Evolutionary conservation across 2,329 filamentous ascomycete genomes (phyloP).

Genomic region (Huntiella bhutanensis): DNA sequence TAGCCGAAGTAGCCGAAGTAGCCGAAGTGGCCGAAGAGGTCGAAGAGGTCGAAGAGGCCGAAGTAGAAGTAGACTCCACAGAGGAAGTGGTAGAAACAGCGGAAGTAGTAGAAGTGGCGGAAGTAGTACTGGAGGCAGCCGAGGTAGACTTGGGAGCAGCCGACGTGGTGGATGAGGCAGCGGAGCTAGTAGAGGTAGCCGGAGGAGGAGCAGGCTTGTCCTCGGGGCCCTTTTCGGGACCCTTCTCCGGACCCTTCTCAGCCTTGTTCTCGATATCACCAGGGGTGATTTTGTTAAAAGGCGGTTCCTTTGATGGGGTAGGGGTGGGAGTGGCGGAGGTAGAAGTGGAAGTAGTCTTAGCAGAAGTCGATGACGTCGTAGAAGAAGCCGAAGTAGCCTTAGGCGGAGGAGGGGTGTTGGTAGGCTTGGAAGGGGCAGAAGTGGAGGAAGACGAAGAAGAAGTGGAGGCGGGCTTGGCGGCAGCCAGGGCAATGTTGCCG

Average conservation of each 20-base stretch:
- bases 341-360: neutral
- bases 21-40: neutral
- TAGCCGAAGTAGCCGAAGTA: neutral
- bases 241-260: neutral
- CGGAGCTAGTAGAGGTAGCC: neutral
- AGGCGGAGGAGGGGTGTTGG: neutral
- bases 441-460: neutral
- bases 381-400: neutral
- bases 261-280: conserved; percentile 4
- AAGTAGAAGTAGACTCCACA: neutral
- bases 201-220: conserved; percentile 1
- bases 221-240: neutral
- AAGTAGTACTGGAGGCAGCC: neutral
- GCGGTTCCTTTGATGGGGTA: neutral
- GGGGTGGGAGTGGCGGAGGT: neutral
- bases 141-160: neutral
- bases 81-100: neutral
- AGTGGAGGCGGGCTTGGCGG: neutral
- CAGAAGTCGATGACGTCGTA: neutral
- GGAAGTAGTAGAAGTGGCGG: neutral
- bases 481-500: neutral
- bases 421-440: neutral
- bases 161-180: neutral
- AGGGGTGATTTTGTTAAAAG: neutral
- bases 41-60: neutral